A percentile compares a stretch with the other conserved stretches of the same genome.
phyloP scores from a whole-genome alignment of 1,139 yeast species.

The Yamadazyma blattariae region DNA sequence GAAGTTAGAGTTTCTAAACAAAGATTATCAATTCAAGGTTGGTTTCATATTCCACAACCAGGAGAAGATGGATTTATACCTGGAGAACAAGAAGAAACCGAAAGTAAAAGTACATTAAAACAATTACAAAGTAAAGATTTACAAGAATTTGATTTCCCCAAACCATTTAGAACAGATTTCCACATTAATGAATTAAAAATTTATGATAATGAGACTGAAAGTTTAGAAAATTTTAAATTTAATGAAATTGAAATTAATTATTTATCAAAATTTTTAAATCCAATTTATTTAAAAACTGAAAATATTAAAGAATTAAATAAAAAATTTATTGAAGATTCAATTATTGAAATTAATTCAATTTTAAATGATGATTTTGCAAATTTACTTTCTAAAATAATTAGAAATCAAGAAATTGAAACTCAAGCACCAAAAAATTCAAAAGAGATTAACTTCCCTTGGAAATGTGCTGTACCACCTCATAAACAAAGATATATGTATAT shows the following conservation, averaged over 20 bases:
- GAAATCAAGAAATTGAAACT: conserved; percentile 53
- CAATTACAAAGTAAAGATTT: conserved; percentile 76
- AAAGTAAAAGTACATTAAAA: conserved; percentile 74
- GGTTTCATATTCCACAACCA: conserved; percentile 96
- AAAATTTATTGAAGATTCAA: conserved; percentile 63
- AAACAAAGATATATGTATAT: conserved; percentile 84
- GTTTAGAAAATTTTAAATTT: conserved; percentile 20
- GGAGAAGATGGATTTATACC: conserved; percentile 84
- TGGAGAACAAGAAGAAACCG: conserved; percentile 77
- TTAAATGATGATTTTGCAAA: conserved; percentile 50
- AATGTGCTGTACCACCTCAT: conserved; percentile 90
- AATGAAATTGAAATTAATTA: conserved; percentile 40
- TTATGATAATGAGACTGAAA: conserved; percentile 22
- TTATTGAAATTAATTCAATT: conserved; percentile 64
- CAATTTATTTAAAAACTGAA: conserved; percentile 44
- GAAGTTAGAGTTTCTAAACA: conserved; percentile 91
- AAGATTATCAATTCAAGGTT: conserved; percentile 90
- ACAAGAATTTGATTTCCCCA: conserved; percentile 83
- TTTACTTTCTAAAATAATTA: conserved; percentile 27
- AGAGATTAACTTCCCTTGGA: conserved; percentile 77
- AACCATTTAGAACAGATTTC: conserved; percentile 38
- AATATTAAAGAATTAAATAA: conserved; percentile 44
- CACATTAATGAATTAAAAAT: conserved; percentile 24
- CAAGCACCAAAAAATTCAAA: conserved; percentile 54
- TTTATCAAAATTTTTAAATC: conserved; percentile 54